A percentile compares a stretch with the other conserved stretches of the same genome.
Evolutionary conservation across 2,329 filamentous ascomycete species (phyloP).

Genomic region (Sclerotinia sclerotiorum): DNA sequence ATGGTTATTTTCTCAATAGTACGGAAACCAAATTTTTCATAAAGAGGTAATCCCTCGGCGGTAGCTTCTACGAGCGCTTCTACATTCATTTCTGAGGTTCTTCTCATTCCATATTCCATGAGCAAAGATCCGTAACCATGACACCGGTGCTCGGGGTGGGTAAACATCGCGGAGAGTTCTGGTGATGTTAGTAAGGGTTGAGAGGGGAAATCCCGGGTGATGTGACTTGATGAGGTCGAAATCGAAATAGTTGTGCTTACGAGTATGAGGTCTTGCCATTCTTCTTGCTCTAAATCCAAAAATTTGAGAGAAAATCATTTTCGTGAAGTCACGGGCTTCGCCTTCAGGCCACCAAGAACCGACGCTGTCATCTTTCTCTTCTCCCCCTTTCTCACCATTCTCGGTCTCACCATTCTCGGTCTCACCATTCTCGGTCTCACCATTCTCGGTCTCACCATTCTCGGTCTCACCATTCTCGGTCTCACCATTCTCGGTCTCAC

Average conservation of each 20-base stretch:
- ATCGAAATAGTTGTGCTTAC: background rate
- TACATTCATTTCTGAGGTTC: background rate
- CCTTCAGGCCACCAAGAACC: constrained; percentile 5
- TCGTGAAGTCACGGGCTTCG: background rate
- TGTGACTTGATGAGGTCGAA: accelerated
- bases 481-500: too few relatives aligned
- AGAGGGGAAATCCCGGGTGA: background rate
- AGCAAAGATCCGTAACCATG: constrained; percentile 1
- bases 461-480: too few relatives aligned
- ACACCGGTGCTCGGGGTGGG: background rate
- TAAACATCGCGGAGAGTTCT: constrained; percentile 13
- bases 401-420: background rate
- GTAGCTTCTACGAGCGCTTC: constrained; percentile 9
- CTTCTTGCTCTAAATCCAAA: background rate
- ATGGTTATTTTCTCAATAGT: background rate
- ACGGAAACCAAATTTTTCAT: constrained; percentile 17
- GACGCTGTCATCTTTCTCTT: background rate
- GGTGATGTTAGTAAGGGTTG: background rate
- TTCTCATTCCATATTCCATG: constrained; percentile 7
- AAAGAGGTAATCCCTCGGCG: background rate
- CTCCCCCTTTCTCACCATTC: background rate
- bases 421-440: too few relatives aligned
- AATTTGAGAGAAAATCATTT: background rate
- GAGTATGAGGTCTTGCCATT: constrained; percentile 8
- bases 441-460: too few relatives aligned